phyloP scores from a whole-genome alignment of 106 monocot genomes.

The Ottelia alismoides region DNA sequence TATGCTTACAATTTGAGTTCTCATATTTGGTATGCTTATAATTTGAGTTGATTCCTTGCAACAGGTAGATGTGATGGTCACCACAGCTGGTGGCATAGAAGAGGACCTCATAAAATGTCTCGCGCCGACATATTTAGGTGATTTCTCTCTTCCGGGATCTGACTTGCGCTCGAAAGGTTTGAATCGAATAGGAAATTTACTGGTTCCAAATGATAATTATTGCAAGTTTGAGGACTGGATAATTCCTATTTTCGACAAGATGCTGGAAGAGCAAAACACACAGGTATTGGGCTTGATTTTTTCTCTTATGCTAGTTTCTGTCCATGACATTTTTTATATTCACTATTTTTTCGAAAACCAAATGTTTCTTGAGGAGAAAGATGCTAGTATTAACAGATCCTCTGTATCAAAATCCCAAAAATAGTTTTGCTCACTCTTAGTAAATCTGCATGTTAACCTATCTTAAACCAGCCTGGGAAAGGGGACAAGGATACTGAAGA shows the following conservation, averaged over 20 bases:
- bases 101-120: constrained; percentile 97
- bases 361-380: not conserved
- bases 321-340: too few relatives aligned
- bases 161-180: constrained; percentile 84
- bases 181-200: constrained; percentile 86
- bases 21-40: too few relatives aligned
- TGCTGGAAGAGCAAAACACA: constrained; percentile 59
- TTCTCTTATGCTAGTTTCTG: too few relatives aligned
- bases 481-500: too few relatives aligned
- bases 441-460: too few relatives aligned
- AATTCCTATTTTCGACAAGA: constrained; percentile 77
- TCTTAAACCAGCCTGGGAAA: too few relatives aligned
- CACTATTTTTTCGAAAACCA: not conserved
- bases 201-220: constrained; percentile 98
- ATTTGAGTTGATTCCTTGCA: too few relatives aligned
- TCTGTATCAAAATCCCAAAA: not conserved
- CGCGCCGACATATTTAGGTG: constrained; percentile 82
- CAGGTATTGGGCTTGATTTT: too few relatives aligned
- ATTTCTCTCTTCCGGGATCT: constrained; percentile 71
- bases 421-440: not conserved
- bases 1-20: too few relatives aligned
- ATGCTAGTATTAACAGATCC: too few relatives aligned
- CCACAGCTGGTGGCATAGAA: constrained; percentile 97
- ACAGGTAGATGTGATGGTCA: constrained; percentile 90
- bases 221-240: constrained; percentile 99